Percentiles rank a stretch among this genome's conserved stretches.
Conservation (phyloP, 768 basidiomycete genomes). For the Trametes elegans region DNA sequence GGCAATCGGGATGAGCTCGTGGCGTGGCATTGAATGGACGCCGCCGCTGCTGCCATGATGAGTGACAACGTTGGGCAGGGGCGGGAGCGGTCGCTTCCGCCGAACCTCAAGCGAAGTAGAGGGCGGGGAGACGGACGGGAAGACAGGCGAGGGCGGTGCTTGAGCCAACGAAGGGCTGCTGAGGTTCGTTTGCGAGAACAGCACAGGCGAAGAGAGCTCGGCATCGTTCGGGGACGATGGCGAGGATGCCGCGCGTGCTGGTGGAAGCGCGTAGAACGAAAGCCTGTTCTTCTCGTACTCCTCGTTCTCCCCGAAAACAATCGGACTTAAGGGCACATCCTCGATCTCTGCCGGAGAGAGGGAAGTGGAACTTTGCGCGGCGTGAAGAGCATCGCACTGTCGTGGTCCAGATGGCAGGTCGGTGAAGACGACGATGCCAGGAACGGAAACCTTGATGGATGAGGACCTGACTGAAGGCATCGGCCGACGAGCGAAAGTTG, state of each 20-base stretch:
- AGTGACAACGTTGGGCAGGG: slow-evolving; percentile 12
- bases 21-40: not conserved
- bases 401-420: not conserved
- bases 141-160: not conserved
- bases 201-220: slow-evolving; percentile 2
- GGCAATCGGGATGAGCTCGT: not conserved
- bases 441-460: not conserved
- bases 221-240: slow-evolving; percentile 4
- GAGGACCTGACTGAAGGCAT: slow-evolving; percentile 5
- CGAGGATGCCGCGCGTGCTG: not conserved
- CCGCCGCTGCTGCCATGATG: not conserved
- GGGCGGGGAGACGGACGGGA: not conserved
- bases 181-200: slow-evolving; percentile 16
- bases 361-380: not conserved
- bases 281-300: slow-evolving; percentile 12
- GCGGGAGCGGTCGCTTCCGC: slow-evolving; percentile 10
- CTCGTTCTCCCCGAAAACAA: slow-evolving; percentile 12
- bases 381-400: not conserved
- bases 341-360: slow-evolving; percentile 20
- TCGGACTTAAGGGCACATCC: slow-evolving; percentile 15
- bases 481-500: not conserved
- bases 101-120: slow-evolving; percentile 1
- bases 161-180: slow-evolving; percentile 10
- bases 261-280: not conserved
- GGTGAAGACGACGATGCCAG: slow-evolving; percentile 1